phyloP scores from a whole-genome alignment of 179 eudicot genomes.

The Silene vulgaris region DNA sequence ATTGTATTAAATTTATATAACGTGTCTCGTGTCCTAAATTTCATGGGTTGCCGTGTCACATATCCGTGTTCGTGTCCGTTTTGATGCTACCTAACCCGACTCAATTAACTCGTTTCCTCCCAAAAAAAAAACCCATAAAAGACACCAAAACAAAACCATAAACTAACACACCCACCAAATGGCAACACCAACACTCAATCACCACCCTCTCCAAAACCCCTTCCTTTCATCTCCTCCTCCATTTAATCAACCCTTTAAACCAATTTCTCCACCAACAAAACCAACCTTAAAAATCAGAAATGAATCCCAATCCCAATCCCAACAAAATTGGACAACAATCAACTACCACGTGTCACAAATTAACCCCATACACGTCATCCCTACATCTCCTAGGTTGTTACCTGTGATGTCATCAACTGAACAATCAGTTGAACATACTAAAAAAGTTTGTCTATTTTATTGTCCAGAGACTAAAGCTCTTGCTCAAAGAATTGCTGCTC shows the following conservation, averaged over 20 bases:
- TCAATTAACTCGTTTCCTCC: no score
- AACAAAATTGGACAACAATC: conserved; percentile 63
- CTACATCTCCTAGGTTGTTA: conserved; percentile 30
- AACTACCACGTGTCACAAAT: conserved; percentile 56
- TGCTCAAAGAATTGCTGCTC: conserved; percentile 72
- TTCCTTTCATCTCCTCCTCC: not conserved
- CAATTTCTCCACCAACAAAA: not conserved
- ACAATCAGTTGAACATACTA: conserved; percentile 30
- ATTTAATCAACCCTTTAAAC: not conserved
- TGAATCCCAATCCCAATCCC: conserved; percentile 21
- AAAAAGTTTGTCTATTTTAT: conserved; percentile 70
- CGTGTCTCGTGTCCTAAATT: no score
- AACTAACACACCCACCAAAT: not conserved
- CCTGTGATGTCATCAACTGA: conserved; percentile 37
- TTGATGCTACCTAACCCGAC: no score
- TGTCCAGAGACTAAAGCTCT: conserved; percentile 73
- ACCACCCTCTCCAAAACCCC: not conserved
- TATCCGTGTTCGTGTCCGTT: no score
- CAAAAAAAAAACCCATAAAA: no score
- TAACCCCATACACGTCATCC: conserved; percentile 66
- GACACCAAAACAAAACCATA: no score
- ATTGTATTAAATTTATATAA: no score
- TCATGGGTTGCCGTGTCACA: no score
- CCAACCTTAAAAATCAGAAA: conserved; percentile 23
- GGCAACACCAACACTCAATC: not conserved